Evolutionary conservation across 495 filamentous ascomycete genomes (phyloP).

Genomic region (Neurospora tetraspora): DNA sequence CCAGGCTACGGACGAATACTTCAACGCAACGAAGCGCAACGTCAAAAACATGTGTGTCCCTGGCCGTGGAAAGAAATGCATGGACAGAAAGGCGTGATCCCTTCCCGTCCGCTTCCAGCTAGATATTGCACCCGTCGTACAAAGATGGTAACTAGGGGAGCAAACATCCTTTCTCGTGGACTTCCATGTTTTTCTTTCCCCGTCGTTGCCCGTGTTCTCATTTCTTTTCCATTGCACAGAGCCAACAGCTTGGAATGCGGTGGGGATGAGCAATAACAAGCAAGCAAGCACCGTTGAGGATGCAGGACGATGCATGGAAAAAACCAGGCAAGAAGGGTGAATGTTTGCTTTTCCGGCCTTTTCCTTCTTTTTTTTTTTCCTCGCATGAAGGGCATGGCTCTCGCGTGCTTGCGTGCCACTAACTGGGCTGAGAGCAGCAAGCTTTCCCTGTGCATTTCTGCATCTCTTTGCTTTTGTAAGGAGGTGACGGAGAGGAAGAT

Average conservation of each 20-base stretch:
- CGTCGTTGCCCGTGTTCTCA: background rate
- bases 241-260: background rate
- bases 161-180: background rate
- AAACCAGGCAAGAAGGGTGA: background rate
- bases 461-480: background rate
- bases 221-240: background rate
- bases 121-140: background rate
- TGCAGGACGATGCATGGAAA: background rate
- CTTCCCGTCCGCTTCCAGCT: background rate
- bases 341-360: background rate
- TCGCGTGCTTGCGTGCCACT: background rate
- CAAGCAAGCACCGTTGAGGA: background rate
- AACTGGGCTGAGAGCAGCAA: background rate
- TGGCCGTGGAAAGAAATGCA: background rate
- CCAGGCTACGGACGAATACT: background rate
- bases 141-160: background rate
- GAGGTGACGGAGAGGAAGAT: background rate
- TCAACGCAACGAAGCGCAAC: background rate
- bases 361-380: background rate
- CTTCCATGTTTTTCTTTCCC: background rate
- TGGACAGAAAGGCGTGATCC: background rate
- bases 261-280: background rate
- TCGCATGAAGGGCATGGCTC: background rate
- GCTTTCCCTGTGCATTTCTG: background rate
- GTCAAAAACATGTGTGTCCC: background rate